phyloP scores from a whole-genome alignment of 1,284 basidiomycete genomes.

The Pseudozyma sp. region DNA sequence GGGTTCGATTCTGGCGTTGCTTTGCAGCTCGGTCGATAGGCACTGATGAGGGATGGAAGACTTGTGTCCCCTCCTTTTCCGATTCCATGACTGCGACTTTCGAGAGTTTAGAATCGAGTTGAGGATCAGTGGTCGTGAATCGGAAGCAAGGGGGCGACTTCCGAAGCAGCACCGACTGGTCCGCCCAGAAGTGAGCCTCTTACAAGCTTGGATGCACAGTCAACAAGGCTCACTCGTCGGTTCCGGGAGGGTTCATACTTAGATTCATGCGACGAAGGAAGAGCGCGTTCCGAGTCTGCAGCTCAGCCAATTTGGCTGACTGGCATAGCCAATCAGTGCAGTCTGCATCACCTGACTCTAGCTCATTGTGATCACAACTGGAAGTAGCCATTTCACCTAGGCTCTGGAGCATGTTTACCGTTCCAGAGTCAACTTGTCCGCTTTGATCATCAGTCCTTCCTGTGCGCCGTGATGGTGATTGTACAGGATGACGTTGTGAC shows the following conservation, averaged over 20 bases:
- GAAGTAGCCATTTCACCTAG: too few relatives aligned
- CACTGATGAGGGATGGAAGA: conserved; percentile 20
- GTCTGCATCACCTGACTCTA: too few relatives aligned
- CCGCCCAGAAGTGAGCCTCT: neutral
- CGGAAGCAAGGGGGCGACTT: neutral
- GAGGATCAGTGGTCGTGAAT: neutral
- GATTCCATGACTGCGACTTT: conserved; percentile 6
- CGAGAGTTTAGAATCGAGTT: neutral
- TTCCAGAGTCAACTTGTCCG: too few relatives aligned
- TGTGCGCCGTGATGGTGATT: too few relatives aligned
- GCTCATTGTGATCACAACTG: too few relatives aligned
- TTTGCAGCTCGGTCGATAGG: conserved; percentile 15
- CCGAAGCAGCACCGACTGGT: neutral
- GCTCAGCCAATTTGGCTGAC: neutral
- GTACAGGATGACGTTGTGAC: too few relatives aligned
- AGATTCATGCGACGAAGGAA: neutral
- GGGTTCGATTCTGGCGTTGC: conserved; percentile 10
- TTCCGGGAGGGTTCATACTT: neutral
- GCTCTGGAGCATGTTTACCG: too few relatives aligned
- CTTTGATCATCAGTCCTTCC: too few relatives aligned
- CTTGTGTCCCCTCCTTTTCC: neutral
- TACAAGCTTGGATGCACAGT: neutral
- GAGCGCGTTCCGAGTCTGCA: neutral
- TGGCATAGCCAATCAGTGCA: neutral
- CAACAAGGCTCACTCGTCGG: neutral